Percentiles rank a stretch among this genome's conserved stretches.
These are phyloP conservation scores for Piper betle DNA, from an alignment of 164 flowering plant species.

Conservation along the genomic window DNA sequence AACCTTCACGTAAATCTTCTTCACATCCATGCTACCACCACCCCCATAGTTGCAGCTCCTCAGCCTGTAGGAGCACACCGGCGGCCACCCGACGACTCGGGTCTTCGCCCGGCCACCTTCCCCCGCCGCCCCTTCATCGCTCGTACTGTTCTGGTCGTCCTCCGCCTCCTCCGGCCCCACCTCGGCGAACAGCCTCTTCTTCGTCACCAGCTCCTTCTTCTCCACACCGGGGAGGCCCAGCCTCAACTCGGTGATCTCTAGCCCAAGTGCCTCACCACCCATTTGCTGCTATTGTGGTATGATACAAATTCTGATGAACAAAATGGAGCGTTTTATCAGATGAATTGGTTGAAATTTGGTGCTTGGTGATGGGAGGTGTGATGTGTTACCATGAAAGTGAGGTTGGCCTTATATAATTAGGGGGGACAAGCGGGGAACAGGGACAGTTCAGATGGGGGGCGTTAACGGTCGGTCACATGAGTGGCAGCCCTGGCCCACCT, in stretches of 20 bases:
- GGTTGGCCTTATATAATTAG: slow-evolving; percentile 8
- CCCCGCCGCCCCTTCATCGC: slow-evolving; percentile 8
- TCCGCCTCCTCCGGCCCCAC: slow-evolving; percentile 8
- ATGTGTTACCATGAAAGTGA: neutral
- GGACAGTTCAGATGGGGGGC: slow-evolving; percentile 26
- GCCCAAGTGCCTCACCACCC: slow-evolving; percentile 26
- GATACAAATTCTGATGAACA: neutral
- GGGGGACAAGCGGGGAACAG: slow-evolving; percentile 22
- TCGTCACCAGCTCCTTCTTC: slow-evolving; percentile 15
- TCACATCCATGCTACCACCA: neutral
- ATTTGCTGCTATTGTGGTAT: neutral
- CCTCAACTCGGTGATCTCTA: slow-evolving; percentile 75
- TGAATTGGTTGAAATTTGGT: neutral
- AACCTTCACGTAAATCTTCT: slow-evolving; percentile 53
- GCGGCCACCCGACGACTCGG: slow-evolving; percentile 84
- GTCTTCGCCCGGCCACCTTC: slow-evolving; percentile 14
- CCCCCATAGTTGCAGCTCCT: slow-evolving; percentile 18
- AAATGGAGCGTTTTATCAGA: neutral
- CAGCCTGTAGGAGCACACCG: slow-evolving; percentile 54
- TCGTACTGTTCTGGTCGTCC: slow-evolving; percentile 6
- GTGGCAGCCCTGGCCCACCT: slow-evolving; percentile 25
- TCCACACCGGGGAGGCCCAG: slow-evolving; percentile 52
- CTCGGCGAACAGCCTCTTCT: slow-evolving; percentile 59
- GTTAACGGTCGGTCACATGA: slow-evolving; percentile 39
- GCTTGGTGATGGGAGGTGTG: neutral